These are phyloP conservation scores for Hypoxylon lenormandii DNA, from an alignment of 495 filamentous ascomycete species.

Conservation along the genomic window DNA sequence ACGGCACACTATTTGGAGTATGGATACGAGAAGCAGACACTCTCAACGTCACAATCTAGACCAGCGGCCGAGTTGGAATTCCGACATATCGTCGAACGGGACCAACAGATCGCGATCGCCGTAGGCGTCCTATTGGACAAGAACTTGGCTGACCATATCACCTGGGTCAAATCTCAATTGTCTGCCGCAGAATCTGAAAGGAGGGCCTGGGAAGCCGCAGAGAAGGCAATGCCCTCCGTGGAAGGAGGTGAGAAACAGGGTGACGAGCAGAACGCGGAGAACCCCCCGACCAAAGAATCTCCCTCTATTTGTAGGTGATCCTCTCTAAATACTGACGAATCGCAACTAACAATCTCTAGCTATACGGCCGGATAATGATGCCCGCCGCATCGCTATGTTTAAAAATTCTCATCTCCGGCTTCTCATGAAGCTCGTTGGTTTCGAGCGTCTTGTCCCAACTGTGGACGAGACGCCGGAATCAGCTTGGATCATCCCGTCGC, in stretches of 20 bases:
- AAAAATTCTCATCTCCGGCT: conserved; percentile 91
- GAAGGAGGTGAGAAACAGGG: conserved; percentile 47
- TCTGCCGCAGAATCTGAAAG: conserved; percentile 76
- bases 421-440: conserved; percentile 79
- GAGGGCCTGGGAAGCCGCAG: conserved; percentile 79
- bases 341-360: conserved; percentile 52
- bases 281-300: conserved; percentile 52
- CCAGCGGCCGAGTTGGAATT: conserved; percentile 83
- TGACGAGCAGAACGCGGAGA: conserved; percentile 56
- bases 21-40: conserved; percentile 84
- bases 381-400: conserved; percentile 78
- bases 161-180: conserved; percentile 82
- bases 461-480: conserved; percentile 77
- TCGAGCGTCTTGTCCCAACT: conserved; percentile 72
- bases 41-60: conserved; percentile 65
- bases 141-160: conserved; percentile 76
- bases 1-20: conserved; percentile 89
- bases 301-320: conserved; percentile 61
- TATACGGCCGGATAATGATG: conserved; percentile 75
- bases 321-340: background rate
- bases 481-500: conserved; percentile 81
- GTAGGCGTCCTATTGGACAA: conserved; percentile 82
- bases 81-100: conserved; percentile 70
- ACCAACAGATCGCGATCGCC: conserved; percentile 79
- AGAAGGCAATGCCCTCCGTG: conserved; percentile 63